Evolutionary conservation across 2,329 filamentous ascomycete species (phyloP).

Genomic region (Aspergillus sergii): DNA sequence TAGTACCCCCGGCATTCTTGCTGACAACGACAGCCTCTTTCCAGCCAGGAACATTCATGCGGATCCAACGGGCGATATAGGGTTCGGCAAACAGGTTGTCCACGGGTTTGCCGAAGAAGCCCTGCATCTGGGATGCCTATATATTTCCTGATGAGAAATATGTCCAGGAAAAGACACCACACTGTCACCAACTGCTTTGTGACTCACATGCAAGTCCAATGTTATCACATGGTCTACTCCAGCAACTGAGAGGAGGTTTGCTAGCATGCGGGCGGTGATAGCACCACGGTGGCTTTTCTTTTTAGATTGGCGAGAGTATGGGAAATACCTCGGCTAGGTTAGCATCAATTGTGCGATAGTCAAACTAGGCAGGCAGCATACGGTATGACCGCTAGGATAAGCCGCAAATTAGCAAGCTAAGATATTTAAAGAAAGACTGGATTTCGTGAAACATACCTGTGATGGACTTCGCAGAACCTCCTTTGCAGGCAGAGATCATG

Average conservation of each 20-base stretch:
- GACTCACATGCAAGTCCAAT: constrained; percentile 80
- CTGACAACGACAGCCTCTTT: constrained; percentile 90
- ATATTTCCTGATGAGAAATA: constrained; percentile 22
- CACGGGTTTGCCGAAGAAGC: constrained; percentile 96
- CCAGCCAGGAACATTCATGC: constrained; percentile 84
- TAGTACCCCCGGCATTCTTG: constrained; percentile 96
- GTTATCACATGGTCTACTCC: constrained; percentile 98
- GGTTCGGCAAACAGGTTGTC: constrained; percentile 97
- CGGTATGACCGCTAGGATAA: constrained; percentile 48
- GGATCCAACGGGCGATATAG: constrained; percentile 93
- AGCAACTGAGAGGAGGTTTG: constrained; percentile 89
- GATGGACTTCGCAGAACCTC: constrained; percentile 93
- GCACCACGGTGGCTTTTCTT: constrained; percentile 97
- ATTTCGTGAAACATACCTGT: constrained; percentile 67
- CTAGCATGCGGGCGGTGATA: constrained; percentile 95
- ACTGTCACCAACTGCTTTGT: constrained; percentile 8
- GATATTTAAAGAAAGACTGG: not conserved
- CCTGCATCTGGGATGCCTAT: constrained; percentile 92
- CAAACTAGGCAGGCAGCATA: constrained; percentile 41
- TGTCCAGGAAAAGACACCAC: constrained; percentile 6
- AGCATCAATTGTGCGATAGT: constrained; percentile 36
- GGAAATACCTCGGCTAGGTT: constrained; percentile 70
- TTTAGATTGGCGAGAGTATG: constrained; percentile 99
- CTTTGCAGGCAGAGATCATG: constrained; percentile 98
- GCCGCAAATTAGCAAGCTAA: constrained; percentile 11